Base-by-base conservation (phyloP, 2,329 filamentous ascomycete species). In the Aspergillus hortae region DNA sequence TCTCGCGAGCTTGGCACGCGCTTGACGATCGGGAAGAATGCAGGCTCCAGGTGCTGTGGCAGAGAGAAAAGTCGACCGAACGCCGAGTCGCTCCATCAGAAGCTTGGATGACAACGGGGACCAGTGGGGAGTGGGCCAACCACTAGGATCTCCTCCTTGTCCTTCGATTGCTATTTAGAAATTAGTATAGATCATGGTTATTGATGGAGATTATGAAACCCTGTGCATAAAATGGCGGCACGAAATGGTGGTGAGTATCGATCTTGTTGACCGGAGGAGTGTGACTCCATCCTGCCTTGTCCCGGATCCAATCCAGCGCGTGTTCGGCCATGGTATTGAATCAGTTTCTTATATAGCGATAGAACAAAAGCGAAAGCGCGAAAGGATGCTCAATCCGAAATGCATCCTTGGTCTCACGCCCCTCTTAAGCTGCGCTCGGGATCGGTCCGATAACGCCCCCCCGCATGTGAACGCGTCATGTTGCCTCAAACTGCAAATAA, bases 181-280 rank as follows among this genome's bases (percentile, higher is more conserved):
- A 23, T 47, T 27, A 50, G 30, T 15, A 40, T 12, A 12, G 14
- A n/a, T 6, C 23, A 12, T 40, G 0, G 10, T 35, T 9, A 6
- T 10, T 15, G 17, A 40, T n/a, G 12, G 6, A 17, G 19, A 30
- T 6, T 6, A 14, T 11, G 49, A 25, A 49, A 61, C 61, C 60
- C n/a, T 61, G 55, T 9, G 46, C 44, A 55, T 63, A 64, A 44
- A 62, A 61, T 10, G 54, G 38, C 6, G 61, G 59, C 9, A 64
- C 59, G 41, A 40, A 55, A 46, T 64, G 61, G 46, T 64, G 61
- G 30, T 64, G 61, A 12, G 59, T 62, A 30, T 64, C 61, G 27
- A 64, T 57, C 51, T 63, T 64, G 49, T 61, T 57, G 6, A 58
- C 44, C 10, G 54, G 56, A 14, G 59, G 59, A 10, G 17, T 33